Evolutionary conservation across 495 filamentous ascomycete species (phyloP).

Genomic region (Annulohypoxylon stygium): DNA sequence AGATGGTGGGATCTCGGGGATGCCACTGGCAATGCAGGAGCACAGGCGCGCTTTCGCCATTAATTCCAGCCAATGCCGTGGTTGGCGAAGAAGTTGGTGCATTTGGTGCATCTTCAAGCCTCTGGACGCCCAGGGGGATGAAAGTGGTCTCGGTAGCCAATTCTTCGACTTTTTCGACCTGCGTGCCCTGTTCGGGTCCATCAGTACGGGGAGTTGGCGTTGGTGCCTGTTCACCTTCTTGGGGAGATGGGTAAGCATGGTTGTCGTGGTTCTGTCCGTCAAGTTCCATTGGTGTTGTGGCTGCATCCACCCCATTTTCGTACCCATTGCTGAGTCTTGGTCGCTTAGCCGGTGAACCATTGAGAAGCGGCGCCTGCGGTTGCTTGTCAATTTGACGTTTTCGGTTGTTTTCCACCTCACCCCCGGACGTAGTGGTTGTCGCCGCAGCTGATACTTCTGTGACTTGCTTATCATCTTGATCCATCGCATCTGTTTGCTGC

Average conservation of each 20-base stretch:
- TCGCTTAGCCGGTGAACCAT: slow-evolving; percentile 67
- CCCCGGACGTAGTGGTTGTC: slow-evolving; percentile 40
- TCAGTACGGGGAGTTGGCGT: slow-evolving; percentile 70
- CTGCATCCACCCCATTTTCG: slow-evolving; percentile 72
- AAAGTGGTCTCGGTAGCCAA: slow-evolving; percentile 75
- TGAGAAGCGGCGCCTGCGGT: slow-evolving; percentile 55
- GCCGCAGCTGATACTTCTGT: slow-evolving; percentile 38
- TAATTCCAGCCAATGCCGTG: slow-evolving; percentile 52
- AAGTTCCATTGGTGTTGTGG: slow-evolving; percentile 71
- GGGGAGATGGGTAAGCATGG: slow-evolving; percentile 69
- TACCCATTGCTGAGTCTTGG: slow-evolving; percentile 70
- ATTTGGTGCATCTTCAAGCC: slow-evolving; percentile 62
- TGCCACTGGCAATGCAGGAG: slow-evolving; percentile 82
- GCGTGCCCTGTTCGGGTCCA: slow-evolving; percentile 77
- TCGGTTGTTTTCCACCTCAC: slow-evolving; percentile 62
- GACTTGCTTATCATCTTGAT: slow-evolving; percentile 57
- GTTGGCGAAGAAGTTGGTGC: slow-evolving; percentile 50
- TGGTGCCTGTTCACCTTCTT: slow-evolving; percentile 65
- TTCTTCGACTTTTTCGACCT: slow-evolving; percentile 74
- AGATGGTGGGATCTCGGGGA: slow-evolving; percentile 77
- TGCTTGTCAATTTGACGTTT: slow-evolving; percentile 65
- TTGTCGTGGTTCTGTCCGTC: slow-evolving; percentile 64
- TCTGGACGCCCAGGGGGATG: slow-evolving; percentile 67
- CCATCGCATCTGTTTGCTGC: slow-evolving; percentile 41
- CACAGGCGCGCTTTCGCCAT: slow-evolving; percentile 62